These are phyloP conservation scores for Fomitopsis betulina DNA, from an alignment of 1,284 basidiomycete species.

Conservation along the genomic window DNA sequence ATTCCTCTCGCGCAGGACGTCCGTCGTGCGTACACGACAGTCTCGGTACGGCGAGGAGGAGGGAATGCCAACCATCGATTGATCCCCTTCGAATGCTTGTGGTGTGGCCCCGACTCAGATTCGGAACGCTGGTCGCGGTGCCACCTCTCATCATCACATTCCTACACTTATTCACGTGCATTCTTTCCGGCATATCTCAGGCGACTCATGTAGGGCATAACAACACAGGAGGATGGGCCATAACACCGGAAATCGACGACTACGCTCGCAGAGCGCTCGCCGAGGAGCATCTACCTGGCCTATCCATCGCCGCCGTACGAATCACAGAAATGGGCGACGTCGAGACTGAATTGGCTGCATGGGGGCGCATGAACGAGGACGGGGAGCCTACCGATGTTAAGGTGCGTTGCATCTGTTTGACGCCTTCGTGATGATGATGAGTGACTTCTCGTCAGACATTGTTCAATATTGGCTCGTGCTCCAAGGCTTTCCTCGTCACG, in stretches of 20 bases:
- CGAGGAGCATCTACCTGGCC: background rate
- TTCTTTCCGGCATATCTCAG: too few species aligned
- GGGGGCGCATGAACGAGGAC: conserved; percentile 27
- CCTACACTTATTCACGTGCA: too few species aligned
- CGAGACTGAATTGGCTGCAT: conserved; percentile 18
- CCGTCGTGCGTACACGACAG: background rate
- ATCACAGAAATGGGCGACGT: background rate
- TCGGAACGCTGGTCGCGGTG: too few species aligned
- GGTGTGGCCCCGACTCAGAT: too few species aligned
- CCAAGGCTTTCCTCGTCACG: conserved; percentile 38
- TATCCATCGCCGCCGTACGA: background rate
- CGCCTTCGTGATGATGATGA: background rate
- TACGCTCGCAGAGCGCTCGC: background rate
- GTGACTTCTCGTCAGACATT: conserved; percentile 25
- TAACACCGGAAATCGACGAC: background rate
- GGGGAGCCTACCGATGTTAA: conserved; percentile 11
- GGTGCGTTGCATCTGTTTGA: background rate
- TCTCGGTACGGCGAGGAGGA: too few species aligned
- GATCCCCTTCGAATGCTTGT: too few species aligned
- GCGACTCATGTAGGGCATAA: too few species aligned
- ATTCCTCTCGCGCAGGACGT: too few species aligned
- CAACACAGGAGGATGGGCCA: background rate
- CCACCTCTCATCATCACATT: too few species aligned
- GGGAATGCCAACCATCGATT: too few species aligned
- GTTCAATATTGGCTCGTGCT: conserved; percentile 39